Conservation (phyloP, 352 stramenopile genomes). For the Phytopythium litorale region DNA sequence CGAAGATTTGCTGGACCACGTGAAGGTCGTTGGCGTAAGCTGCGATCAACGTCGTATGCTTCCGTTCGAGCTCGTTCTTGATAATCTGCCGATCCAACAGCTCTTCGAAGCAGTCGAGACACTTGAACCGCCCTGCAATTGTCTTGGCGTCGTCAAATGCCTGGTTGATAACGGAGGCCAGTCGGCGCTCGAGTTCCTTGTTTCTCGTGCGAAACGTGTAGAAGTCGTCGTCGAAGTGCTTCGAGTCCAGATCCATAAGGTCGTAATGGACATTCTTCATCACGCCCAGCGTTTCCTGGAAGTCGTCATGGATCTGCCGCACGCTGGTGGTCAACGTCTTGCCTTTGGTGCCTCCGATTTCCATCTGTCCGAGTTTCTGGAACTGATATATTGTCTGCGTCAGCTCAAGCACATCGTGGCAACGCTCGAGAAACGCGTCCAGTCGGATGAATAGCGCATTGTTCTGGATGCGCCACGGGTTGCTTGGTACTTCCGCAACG, state of each 20-base stretch:
- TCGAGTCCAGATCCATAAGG: constrained; percentile 87
- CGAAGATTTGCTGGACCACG: constrained; percentile 87
- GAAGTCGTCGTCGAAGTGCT: constrained; percentile 90
- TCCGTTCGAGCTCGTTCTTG: constrained; percentile 88
- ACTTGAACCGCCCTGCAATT: constrained; percentile 84
- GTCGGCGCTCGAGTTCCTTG: constrained; percentile 84
- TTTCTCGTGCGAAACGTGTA: constrained; percentile 88
- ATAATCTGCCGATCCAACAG: constrained; percentile 81
- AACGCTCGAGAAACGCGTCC: constrained; percentile 90
- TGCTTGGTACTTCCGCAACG: constrained; percentile 68
- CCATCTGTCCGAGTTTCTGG: constrained; percentile 81
- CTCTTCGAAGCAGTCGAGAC: constrained; percentile 90
- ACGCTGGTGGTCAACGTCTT: constrained; percentile 90
- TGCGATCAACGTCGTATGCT: constrained; percentile 76
- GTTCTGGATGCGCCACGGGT: constrained; percentile 90
- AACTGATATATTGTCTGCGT: constrained; percentile 90
- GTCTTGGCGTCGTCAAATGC: constrained; percentile 92
- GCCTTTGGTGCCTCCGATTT: constrained; percentile 91
- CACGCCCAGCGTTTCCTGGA: constrained; percentile 64
- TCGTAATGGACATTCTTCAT: constrained; percentile 88
- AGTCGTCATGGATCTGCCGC: constrained; percentile 86
- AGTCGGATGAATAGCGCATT: constrained; percentile 90
- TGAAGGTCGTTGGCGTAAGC: constrained; percentile 82
- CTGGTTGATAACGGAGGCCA: constrained; percentile 89
- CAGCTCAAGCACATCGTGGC: constrained; percentile 88